Evolutionary conservation across 2,329 filamentous ascomycete species (phyloP).

Genomic region (Penicillium sclerotiorum): DNA sequence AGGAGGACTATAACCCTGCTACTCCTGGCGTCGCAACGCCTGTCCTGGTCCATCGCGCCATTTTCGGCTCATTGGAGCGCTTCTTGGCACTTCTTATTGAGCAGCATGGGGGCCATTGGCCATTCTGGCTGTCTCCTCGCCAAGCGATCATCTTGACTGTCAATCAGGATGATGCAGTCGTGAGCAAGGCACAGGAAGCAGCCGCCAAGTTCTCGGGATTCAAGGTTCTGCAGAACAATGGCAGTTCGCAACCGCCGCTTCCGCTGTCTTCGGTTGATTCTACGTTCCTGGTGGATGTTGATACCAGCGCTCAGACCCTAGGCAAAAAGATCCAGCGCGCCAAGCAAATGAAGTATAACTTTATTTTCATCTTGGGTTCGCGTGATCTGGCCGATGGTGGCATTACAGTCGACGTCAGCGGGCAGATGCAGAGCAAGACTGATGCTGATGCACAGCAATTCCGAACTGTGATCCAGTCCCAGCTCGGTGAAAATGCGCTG

Average conservation of each 20-base stretch:
- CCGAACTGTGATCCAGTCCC: constrained; percentile 28
- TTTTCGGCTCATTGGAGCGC: constrained; percentile 81
- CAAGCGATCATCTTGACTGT: constrained; percentile 76
- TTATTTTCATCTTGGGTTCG: constrained; percentile 72
- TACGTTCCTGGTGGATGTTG: constrained; percentile 70
- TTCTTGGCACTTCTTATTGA: constrained; percentile 85
- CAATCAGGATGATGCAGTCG: constrained; percentile 54
- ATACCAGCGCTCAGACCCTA: constrained; percentile 64
- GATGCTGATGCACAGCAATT: constrained; percentile 31
- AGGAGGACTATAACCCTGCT: constrained; percentile 42
- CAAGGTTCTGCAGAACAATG: constrained; percentile 30
- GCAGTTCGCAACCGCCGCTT: constrained; percentile 31
- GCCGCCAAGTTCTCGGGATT: constrained; percentile 54
- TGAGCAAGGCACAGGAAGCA: constrained; percentile 53
- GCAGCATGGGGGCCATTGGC: constrained; percentile 77
- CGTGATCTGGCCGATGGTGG: constrained; percentile 62
- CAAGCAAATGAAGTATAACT: constrained; percentile 70
- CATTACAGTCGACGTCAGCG: constrained; percentile 51
- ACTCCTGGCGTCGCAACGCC: constrained; percentile 65
- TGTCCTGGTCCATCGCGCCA: constrained; percentile 81
- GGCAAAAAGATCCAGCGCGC: constrained; percentile 73
- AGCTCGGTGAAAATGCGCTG: constrained; percentile 30
- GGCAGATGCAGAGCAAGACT: constrained; percentile 46
- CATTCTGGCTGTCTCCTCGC: constrained; percentile 84
- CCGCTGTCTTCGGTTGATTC: constrained; percentile 55